Conservation (phyloP, 352 stramenopile species). For the Paralagenidium karlingii region DNA sequence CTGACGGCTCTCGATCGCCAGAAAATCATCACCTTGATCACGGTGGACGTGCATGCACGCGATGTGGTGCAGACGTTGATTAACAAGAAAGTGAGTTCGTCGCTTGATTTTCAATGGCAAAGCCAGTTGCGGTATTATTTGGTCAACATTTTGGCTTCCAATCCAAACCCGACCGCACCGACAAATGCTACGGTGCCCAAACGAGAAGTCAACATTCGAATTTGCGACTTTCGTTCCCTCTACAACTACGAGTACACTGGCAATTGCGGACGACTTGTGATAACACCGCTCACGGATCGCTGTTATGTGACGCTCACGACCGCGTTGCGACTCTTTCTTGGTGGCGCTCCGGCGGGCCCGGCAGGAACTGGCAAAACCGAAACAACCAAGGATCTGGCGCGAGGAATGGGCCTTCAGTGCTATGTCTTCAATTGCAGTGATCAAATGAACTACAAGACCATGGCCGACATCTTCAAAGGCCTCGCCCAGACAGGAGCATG, state of each 20-base stretch:
- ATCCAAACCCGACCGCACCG: too few relatives aligned
- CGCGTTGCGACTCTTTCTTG: conserved; percentile 60
- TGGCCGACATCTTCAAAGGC: conserved; percentile 93
- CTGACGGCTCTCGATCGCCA: conserved; percentile 51
- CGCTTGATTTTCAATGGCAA: conserved; percentile 91
- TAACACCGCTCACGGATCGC: conserved; percentile 72
- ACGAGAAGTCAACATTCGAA: conserved; percentile 77
- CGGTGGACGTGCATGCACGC: conserved; percentile 93
- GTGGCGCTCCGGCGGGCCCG: conserved; percentile 60
- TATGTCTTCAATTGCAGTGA: conserved; percentile 86
- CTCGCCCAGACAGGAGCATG: conserved; percentile 91
- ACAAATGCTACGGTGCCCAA: conserved; percentile 41
- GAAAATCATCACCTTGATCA: conserved; percentile 97
- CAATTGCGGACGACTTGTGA: conserved; percentile 84
- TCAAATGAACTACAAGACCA: conserved; percentile 93
- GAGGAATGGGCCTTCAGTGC: conserved; percentile 62
- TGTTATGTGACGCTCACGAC: conserved; percentile 82
- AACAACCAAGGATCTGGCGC: conserved; percentile 72
- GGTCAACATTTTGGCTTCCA: too few relatives aligned
- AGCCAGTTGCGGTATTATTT: conserved; percentile 93
- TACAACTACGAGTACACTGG: conserved; percentile 96
- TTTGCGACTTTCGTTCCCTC: conserved; percentile 84
- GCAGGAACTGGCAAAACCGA: conserved; percentile 82
- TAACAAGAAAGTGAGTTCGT: conserved; percentile 85
- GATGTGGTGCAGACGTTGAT: conserved; percentile 91